phyloP scores from a whole-genome alignment of 371 early-diverging fungal genomes.

The Apophysomyces sp. region DNA sequence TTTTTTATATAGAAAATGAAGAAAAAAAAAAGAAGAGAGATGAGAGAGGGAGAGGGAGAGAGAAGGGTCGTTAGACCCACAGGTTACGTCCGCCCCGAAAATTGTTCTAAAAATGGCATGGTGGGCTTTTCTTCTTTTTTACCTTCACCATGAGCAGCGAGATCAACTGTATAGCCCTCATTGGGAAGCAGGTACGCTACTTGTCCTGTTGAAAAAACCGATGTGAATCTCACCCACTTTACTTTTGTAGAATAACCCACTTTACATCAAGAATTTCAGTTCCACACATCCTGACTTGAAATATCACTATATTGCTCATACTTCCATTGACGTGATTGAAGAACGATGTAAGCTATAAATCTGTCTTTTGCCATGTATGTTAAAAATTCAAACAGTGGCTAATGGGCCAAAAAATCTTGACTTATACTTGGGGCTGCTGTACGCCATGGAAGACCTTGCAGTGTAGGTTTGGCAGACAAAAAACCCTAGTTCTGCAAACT shows the following conservation, averaged over 20 bases:
- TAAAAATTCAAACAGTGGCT: slow-evolving; percentile 27
- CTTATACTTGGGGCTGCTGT: slow-evolving; percentile 80
- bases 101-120: neutral
- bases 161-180: slow-evolving; percentile 76
- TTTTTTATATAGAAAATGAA: slow-evolving; percentile 3
- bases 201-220: neutral
- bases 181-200: slow-evolving; percentile 52
- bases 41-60: slow-evolving; percentile 1
- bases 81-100: neutral
- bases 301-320: slow-evolving; percentile 87
- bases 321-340: slow-evolving; percentile 86
- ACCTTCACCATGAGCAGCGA: slow-evolving; percentile 47
- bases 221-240: neutral
- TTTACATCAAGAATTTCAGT: slow-evolving; percentile 79
- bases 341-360: slow-evolving; percentile 61
- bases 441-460: slow-evolving; percentile 84
- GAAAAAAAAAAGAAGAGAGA: slow-evolving; percentile 2
- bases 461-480: slow-evolving; percentile 55
- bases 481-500: neutral
- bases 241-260: slow-evolving; percentile 74
- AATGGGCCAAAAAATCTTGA: slow-evolving; percentile 70
- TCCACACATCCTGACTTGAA: slow-evolving; percentile 76
- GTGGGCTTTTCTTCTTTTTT: slow-evolving; percentile 4
- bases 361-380: neutral
- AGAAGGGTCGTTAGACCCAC: neutral